Conservation (phyloP, 345 rosid species). For the Sisymbrium altissimum region DNA sequence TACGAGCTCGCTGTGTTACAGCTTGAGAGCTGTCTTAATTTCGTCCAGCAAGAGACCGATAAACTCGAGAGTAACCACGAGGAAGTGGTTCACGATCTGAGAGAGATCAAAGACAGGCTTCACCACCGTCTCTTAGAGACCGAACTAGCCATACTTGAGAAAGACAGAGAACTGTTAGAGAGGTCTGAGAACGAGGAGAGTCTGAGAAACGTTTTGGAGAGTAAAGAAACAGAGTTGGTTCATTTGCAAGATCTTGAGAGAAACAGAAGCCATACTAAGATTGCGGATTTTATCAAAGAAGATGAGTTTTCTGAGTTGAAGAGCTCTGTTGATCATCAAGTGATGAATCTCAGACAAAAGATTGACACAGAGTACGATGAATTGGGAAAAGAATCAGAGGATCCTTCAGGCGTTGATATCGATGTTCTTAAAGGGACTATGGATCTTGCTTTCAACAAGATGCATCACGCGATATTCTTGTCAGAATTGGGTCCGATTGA, state of each 20-base stretch:
- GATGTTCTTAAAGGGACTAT: constrained; percentile 63
- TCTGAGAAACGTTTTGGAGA: constrained; percentile 53
- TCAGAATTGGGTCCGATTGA: constrained; percentile 63
- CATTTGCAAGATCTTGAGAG: constrained; percentile 49
- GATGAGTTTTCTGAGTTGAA: constrained; percentile 57
- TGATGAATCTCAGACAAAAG: constrained; percentile 61
- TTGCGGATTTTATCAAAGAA: constrained; percentile 40
- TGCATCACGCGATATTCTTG: constrained; percentile 61
- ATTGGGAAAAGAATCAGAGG: constrained; percentile 12
- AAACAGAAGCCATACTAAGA: constrained; percentile 22
- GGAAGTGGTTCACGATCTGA: constrained; percentile 56
- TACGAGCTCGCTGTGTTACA: constrained; percentile 81
- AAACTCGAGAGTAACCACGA: constrained; percentile 54
- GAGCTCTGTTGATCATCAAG: constrained; percentile 67
- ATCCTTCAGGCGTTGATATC: constrained; percentile 54
- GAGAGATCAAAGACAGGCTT: constrained; percentile 69
- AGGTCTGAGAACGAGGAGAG: constrained; percentile 51
- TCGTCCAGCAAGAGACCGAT: constrained; percentile 71
- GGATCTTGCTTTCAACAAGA: constrained; percentile 76
- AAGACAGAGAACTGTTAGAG: constrained; percentile 59
- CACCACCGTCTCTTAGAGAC: constrained; percentile 58
- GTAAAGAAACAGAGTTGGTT: constrained; percentile 52
- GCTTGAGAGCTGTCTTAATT: constrained; percentile 63
- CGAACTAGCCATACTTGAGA: constrained; percentile 58
- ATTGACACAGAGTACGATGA: constrained; percentile 46